phyloP scores from a whole-genome alignment of 2,329 filamentous ascomycete genomes.

The Epichloe elymi region DNA sequence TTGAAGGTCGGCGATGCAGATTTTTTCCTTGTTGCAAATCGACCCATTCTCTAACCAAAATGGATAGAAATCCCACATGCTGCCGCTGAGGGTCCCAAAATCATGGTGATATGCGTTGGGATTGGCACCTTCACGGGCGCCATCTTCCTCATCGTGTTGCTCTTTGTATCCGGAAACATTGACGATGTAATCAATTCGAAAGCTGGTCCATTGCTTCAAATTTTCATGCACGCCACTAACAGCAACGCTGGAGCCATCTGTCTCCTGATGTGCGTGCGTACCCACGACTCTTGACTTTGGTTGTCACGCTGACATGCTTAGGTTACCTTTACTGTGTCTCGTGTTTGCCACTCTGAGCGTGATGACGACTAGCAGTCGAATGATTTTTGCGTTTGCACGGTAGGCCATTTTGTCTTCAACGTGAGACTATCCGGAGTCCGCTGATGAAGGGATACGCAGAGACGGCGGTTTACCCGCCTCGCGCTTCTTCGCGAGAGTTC shows the following conservation, averaged over 20 bases:
- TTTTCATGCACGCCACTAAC: slow-evolving; percentile 47
- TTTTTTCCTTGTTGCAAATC: not conserved
- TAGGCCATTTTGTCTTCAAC: slow-evolving; percentile 19
- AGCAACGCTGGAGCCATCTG: slow-evolving; percentile 49
- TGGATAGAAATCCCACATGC: slow-evolving; percentile 18
- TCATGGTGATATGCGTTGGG: slow-evolving; percentile 40
- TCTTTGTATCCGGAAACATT: slow-evolving; percentile 50
- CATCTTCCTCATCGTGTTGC: slow-evolving; percentile 46
- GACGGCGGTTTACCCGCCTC: slow-evolving; percentile 56
- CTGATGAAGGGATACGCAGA: not conserved
- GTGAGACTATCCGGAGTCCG: too few relatives aligned
- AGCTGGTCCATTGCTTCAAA: slow-evolving; percentile 47
- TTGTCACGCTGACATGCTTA: not conserved
- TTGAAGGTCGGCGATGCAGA: slow-evolving; percentile 11
- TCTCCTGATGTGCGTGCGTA: slow-evolving; percentile 40
- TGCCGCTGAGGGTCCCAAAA: slow-evolving; percentile 18
- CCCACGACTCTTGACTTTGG: not conserved
- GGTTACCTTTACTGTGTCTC: slow-evolving; percentile 45
- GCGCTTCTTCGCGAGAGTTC: slow-evolving; percentile 45
- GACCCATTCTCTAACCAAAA: not conserved
- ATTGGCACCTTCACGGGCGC: slow-evolving; percentile 52
- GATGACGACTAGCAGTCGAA: slow-evolving; percentile 52
- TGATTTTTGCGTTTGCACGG: slow-evolving; percentile 51
- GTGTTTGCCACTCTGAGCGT: slow-evolving; percentile 50
- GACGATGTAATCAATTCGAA: slow-evolving; percentile 39